These are phyloP conservation scores for Mimosa pudica DNA, from an alignment of 306 rosid species.

Conservation along the genomic window DNA sequence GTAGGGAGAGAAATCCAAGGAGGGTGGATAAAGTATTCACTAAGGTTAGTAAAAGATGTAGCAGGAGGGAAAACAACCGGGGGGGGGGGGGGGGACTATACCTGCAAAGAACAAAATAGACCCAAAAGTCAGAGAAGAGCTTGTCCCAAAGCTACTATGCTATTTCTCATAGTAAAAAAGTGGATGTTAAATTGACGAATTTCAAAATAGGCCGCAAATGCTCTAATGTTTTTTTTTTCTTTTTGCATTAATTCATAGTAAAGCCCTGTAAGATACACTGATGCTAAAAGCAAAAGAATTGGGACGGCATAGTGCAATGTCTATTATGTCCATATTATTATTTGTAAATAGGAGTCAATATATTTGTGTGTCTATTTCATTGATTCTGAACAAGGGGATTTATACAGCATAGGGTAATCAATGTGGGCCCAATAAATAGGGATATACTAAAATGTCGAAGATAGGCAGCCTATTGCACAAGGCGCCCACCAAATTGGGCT, in stretches of 20 bases:
- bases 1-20: conserved; percentile 14
- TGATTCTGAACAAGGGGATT: not conserved
- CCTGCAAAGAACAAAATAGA: not conserved
- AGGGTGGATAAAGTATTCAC: conserved; percentile 24
- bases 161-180: not conserved
- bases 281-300: not conserved
- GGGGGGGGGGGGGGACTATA: not conserved
- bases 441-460: not conserved
- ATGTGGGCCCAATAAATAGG: not conserved
- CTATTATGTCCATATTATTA: not conserved
- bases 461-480: too few relatives aligned
- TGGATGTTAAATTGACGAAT: not conserved
- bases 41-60: conserved; percentile 15
- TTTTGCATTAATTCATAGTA: not conserved
- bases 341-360: not conserved
- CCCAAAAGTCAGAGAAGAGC: not conserved
- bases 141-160: not conserved
- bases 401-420: not conserved
- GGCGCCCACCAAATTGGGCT: too few relatives aligned
- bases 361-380: not conserved
- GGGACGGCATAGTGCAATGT: not conserved
- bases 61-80: not conserved
- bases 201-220: not conserved
- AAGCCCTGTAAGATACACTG: not conserved
- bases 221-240: not conserved